phyloP scores from a whole-genome alignment of 345 rosid genomes.

The Pseudoturritis turrita region DNA sequence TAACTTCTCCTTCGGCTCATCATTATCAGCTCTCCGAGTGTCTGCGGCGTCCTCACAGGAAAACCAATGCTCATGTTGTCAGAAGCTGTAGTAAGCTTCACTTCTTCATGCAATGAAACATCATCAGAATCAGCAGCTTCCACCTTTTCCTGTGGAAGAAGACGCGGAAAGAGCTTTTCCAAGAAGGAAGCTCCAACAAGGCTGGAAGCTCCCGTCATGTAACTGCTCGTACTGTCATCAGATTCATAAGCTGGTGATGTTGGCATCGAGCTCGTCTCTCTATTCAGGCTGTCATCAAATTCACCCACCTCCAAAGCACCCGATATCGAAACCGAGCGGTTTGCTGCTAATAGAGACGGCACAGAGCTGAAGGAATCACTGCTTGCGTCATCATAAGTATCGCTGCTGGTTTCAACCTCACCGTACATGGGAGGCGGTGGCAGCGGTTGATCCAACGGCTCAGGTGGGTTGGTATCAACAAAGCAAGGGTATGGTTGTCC shows the following conservation, averaged over 20 bases:
- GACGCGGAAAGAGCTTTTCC: constrained; percentile 80
- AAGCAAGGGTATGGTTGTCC: constrained; percentile 54
- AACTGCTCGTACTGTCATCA: constrained; percentile 63
- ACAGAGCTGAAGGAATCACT: constrained; percentile 52
- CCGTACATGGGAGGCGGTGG: constrained; percentile 39
- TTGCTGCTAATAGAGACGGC: constrained; percentile 44
- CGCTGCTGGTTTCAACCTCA: constrained; percentile 4
- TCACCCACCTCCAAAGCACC: constrained; percentile 40
- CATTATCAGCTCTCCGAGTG: constrained; percentile 85
- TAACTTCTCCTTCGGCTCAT: constrained; percentile 72
- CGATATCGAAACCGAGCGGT: constrained; percentile 40
- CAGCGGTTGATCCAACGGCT: constrained; percentile 22
- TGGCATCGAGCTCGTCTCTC: constrained; percentile 29
- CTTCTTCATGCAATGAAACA: constrained; percentile 18
- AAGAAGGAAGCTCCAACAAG: constrained; percentile 70
- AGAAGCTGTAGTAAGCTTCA: constrained; percentile 14
- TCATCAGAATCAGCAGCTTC: constrained; percentile 8
- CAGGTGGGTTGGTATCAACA: constrained; percentile 24
- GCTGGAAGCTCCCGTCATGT: constrained; percentile 58
- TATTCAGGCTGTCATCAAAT: constrained; percentile 15
- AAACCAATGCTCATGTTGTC: constrained; percentile 20
- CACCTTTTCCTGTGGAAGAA: constrained; percentile 43
- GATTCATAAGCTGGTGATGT: constrained; percentile 57
- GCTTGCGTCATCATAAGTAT: constrained; percentile 11
- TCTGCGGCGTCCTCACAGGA: constrained; percentile 44